Base-by-base conservation (phyloP, 2,329 filamentous ascomycete genomes). In the Ceratocystis destructans region DNA sequence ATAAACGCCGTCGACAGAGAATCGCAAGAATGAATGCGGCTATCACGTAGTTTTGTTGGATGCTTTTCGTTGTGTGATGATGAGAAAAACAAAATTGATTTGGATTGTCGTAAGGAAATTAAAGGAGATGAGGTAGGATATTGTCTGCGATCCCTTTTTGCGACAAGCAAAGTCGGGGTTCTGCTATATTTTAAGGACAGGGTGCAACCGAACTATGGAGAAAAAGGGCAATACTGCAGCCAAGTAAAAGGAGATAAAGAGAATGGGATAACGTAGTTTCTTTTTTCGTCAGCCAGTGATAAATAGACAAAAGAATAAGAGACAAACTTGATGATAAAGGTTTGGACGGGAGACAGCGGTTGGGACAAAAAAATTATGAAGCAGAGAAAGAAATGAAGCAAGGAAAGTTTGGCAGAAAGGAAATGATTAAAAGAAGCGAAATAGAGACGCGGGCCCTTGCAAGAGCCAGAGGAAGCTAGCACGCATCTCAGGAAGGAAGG, bases 351-450 rank as follows among this genome's bases (percentile, higher is more conserved):
- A 41, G 31, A 59, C 28, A 28, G 22, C 25, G 25, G 22, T 45
- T 41, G 44, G 62, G 61, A 25, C 64, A 20, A 57, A 64, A 33
- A 48, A 46, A 25, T 25, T 25, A 25, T 25, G 22, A 59, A 63
- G 41, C 8, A 37, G 37, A 57, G 31, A 10, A 64, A 25, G 37
- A 57, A n/a, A 28, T 44, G 50, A n/a, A 64, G 63, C 8, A 64
- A 62, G 66, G 41, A 64, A 65, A 62, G 62, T 67, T 64, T 64
- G 55, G 62, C 62, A 55, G 62, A 37, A 53, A 64, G 55, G 63
- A 67, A 67, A 67, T 67, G 55, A 67, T 67, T 64, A 62, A 67
- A 48, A 64, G 55, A 67, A 62, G 55, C 66, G 66, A 67, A 55
- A 67, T 67, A 28, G 65, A 64, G 28, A 64, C 45, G 57, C 28